Conservation (phyloP, 306 rosid species). For the Rubus parviflorus region DNA sequence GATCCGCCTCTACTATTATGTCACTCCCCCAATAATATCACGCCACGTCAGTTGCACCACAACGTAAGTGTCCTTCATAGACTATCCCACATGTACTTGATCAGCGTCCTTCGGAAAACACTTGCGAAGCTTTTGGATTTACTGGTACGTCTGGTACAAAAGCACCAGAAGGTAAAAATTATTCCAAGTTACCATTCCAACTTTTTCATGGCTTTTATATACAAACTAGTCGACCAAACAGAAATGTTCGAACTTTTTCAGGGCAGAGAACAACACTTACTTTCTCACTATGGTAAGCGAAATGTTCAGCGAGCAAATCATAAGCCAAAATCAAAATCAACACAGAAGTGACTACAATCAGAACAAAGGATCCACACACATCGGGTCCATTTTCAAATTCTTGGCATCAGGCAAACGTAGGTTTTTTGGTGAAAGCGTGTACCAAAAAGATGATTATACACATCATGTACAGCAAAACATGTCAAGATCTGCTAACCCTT, state of each 20-base stretch:
- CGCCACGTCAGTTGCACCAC: background rate
- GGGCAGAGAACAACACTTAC: too few species aligned
- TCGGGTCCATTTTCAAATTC: background rate
- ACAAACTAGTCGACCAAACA: too few species aligned
- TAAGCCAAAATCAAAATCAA: too few species aligned
- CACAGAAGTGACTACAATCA: background rate
- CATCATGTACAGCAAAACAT: background rate
- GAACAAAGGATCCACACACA: background rate
- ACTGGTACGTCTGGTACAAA: too few species aligned
- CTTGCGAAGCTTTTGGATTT: too few species aligned
- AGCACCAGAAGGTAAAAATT: too few species aligned
- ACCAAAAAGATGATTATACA: background rate
- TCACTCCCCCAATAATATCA: background rate
- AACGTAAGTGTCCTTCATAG: background rate
- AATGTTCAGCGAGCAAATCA: too few species aligned
- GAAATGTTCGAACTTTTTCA: too few species aligned
- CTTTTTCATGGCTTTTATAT: background rate
- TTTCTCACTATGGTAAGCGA: too few species aligned
- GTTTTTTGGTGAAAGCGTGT: background rate
- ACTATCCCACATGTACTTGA: background rate
- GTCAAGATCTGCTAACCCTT: background rate
- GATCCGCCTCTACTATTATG: background rate
- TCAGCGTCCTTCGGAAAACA: too few species aligned
- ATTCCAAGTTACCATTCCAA: background rate
- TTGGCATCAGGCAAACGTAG: background rate